Evolutionary conservation across 2,329 filamentous ascomycete species (phyloP).

Genomic region (Colletotrichum incanum): DNA sequence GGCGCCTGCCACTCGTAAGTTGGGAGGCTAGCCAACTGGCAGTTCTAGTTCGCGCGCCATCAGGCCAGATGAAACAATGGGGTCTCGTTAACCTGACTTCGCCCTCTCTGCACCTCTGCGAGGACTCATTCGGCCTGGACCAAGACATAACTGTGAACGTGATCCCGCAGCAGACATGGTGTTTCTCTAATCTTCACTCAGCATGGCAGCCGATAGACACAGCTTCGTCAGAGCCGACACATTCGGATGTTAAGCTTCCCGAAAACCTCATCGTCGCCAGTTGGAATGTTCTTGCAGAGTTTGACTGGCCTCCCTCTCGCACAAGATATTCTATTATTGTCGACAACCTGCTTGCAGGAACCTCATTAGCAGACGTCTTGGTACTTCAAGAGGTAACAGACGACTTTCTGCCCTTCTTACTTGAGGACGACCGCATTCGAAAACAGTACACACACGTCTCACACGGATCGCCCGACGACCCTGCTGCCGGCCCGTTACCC

Average conservation of each 20-base stretch:
- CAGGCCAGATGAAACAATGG: slow-evolving; percentile 71
- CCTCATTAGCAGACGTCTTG: slow-evolving; percentile 63
- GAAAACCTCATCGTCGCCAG: slow-evolving; percentile 60
- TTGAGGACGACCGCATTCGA: slow-evolving; percentile 62
- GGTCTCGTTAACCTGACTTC: slow-evolving; percentile 60
- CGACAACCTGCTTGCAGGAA: slow-evolving; percentile 59
- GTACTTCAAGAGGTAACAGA: slow-evolving; percentile 77
- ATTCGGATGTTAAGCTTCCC: background rate
- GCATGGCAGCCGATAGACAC: slow-evolving; percentile 11
- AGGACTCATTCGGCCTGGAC: background rate
- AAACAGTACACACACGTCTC: slow-evolving; percentile 69
- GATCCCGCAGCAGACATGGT: slow-evolving; percentile 19
- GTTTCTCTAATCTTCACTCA: slow-evolving; percentile 21
- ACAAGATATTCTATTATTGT: slow-evolving; percentile 61
- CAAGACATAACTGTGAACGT: background rate
- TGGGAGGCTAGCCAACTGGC: slow-evolving; percentile 67
- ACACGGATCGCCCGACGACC: slow-evolving; percentile 69
- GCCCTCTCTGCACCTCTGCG: slow-evolving; percentile 24
- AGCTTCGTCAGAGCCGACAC: no score
- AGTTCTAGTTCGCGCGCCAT: slow-evolving; percentile 67
- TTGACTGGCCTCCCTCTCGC: slow-evolving; percentile 61
- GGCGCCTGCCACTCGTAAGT: slow-evolving; percentile 61
- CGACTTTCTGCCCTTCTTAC: slow-evolving; percentile 71
- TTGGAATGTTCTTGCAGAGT: slow-evolving; percentile 70
- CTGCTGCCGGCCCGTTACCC: slow-evolving; percentile 68